These are phyloP conservation scores for Ceratocystis variospora DNA, from an alignment of 2,329 filamentous ascomycete genomes.

Conservation along the genomic window DNA sequence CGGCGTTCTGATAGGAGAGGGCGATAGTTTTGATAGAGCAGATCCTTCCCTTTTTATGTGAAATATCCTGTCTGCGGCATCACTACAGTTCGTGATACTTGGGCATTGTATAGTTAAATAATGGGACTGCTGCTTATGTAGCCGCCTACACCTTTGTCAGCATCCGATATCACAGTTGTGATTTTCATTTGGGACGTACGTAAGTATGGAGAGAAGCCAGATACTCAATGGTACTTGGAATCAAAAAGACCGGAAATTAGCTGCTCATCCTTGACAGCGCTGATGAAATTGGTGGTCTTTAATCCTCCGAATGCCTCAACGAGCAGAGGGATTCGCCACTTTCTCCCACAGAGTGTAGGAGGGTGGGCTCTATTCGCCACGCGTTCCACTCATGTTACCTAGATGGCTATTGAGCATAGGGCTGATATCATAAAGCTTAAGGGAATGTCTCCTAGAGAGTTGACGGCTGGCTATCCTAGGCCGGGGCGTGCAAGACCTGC, in stretches of 20 bases:
- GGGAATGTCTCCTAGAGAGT: not conserved
- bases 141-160: not conserved
- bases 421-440: not conserved
- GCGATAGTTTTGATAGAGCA: too few species aligned
- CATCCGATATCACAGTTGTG: not conserved
- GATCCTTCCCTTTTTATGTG: too few species aligned
- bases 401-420: not conserved
- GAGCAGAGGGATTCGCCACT: conserved; percentile 15
- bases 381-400: not conserved
- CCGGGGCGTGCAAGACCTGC: not conserved
- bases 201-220: not conserved
- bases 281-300: conserved; percentile 19
- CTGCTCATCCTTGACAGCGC: conserved; percentile 23
- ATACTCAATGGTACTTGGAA: conserved; percentile 18
- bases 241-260: conserved; percentile 21
- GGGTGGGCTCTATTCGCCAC: conserved; percentile 11
- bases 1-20: too few species aligned
- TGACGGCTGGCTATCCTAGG: not conserved
- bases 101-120: conserved; percentile 13
- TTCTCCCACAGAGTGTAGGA: conserved; percentile 23
- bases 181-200: too few species aligned
- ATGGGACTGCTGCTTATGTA: conserved; percentile 7
- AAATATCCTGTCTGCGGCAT: too few species aligned
- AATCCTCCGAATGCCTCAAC: not conserved
- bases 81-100: too few species aligned